Evolutionary conservation across 2,329 filamentous ascomycete genomes (phyloP).

Genomic region (Lithohypha guttulata): DNA sequence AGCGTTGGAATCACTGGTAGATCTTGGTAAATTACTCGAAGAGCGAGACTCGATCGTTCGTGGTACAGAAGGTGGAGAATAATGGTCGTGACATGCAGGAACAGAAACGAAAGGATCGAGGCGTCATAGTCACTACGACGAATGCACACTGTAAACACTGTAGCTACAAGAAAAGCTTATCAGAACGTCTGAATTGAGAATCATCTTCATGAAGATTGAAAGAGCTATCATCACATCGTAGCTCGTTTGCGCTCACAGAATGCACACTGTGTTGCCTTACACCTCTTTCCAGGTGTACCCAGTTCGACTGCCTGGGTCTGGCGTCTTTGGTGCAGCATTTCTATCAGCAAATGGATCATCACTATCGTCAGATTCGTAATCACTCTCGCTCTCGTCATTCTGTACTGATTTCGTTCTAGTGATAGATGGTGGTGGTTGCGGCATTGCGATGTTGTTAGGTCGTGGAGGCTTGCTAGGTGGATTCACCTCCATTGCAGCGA

Average conservation of each 20-base stretch:
- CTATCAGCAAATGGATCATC: constrained; percentile 78
- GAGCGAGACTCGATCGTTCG: no score
- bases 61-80: no score
- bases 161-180: neutral
- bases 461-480: constrained; percentile 40
- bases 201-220: no score
- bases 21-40: no score
- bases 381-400: constrained; percentile 45
- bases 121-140: neutral
- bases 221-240: neutral
- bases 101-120: no score
- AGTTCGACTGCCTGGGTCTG: constrained; percentile 21
- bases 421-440: constrained; percentile 26
- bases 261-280: neutral
- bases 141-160: neutral
- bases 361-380: constrained; percentile 50
- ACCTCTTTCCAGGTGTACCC: constrained; percentile 19
- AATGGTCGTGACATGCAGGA: no score
- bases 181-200: no score
- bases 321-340: constrained; percentile 53
- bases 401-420: constrained; percentile 30
- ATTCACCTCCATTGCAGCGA: constrained; percentile 37
- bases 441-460: constrained; percentile 33
- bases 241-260: neutral
- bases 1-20: no score